Base-by-base conservation (phyloP, 2,329 filamentous ascomycete species). In the Penicillium sp. region DNA sequence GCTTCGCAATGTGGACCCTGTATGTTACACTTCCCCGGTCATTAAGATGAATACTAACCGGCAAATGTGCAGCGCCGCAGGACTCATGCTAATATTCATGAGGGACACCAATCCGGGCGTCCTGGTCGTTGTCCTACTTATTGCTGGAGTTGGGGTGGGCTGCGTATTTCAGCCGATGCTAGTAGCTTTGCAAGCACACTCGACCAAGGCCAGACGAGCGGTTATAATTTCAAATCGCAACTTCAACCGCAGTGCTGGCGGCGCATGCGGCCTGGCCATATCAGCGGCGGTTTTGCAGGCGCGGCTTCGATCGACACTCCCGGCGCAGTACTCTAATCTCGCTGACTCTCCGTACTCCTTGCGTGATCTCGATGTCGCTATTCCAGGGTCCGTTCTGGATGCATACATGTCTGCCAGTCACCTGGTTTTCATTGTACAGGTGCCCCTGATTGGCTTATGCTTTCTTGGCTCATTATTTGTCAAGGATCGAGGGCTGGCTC, bases 191-290 rank as follows among this genome's bases (percentile, higher is more conserved):
- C 81, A 83, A 62, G 79, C 80, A 0, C 80, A 84, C 63, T 77
- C 75, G 13, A 69, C 74, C 0, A 81, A 81, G 62, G 66, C 75
- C 0, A 77, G 84, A 33, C 75, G 83, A 10, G 83, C 83, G 0
- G 79, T 86, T 3, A 77, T 85, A 24, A 85, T 84, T 38, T 81
- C 79, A 2, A 78, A 79, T 46, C 74, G 83, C 1, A 86, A 86
- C 57, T 85, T 85, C 62, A 73, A 84, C 49, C 77, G 83, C 10
- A 79, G 76, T 40, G 68, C 81, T 1, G 83, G 83, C 11, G 83
- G 81, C 25, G 74, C 81, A 2, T 72, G 77, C 9, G 82, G 82
- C 0, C 73, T 86, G 0, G 81, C 81, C 0, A 69, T 84, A 4
- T 80, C 78, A 0, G 80, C 80, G 1, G 79, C 80, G 2, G 68